Evolutionary conservation across 148 eudicot genomes (phyloP), one percentile per base, ranked within the genome.

Genomic region (Vaccinium corymbosum): DNA sequence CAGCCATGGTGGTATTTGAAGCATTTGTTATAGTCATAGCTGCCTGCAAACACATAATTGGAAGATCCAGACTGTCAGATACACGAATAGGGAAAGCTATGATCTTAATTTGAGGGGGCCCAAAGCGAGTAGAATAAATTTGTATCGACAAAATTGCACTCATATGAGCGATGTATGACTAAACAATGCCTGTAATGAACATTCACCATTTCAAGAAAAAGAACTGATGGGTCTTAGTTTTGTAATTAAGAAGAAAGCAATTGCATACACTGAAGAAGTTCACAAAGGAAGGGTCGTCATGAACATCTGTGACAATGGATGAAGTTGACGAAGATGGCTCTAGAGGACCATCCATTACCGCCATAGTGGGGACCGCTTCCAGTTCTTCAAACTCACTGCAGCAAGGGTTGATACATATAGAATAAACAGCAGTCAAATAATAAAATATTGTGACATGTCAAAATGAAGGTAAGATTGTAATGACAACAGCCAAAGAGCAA

Each of bases 351-450:
- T 92, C 95, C 88, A 92, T 95, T 66, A 90, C 93, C 51, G 93
- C 95, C 93, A 90, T 89, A 74, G 90, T 89, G 35, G 97, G 97
- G 74, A 92, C 93, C 73, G 93, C 95, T 83, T 94, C 98, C 78
- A 94, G 87, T 84, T 94, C 97, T 85, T 92, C 97, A 82, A 94
- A 92, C 82, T 94, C 98, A 84, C 97, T 94, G 93, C 87, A 84
- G 56, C 22, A 76, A 10, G 46, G 73, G n/a, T 78, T 8, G 15
- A 19, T 76, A n/a, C 61, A 29, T 20, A 78, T 27, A 68, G 56
- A 8, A 16, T 29, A 49, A 51, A 51, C n/a, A 57, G 68, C 27
- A 80, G 42, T 68, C 51, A 6, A 22, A 46, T 35, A 42, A 11
- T 80, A 35, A 61, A 59, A 20, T 42, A 15, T 22, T 55, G 48